Base-by-base conservation (phyloP, 805 yeast genomes). In the Yarrowia divulgata region DNA sequence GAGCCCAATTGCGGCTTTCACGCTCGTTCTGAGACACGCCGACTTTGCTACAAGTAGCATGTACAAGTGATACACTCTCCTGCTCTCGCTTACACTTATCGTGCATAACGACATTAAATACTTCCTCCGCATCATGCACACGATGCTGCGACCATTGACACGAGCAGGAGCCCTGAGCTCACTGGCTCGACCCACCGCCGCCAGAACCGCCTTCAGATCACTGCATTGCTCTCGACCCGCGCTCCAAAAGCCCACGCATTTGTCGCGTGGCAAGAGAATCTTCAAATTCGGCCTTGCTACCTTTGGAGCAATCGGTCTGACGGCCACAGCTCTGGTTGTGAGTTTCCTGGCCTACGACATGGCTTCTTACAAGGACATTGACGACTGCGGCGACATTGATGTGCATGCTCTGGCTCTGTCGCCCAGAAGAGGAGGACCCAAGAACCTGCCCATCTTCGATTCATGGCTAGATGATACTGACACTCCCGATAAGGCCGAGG, bases 401-500 rank as follows among this genome's bases (percentile, higher is more conserved):
- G 85, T 88, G 16, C 85, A 89, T 12, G 76, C 79, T 23, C 78
- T 81, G 32, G 89, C 90, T 1, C 74, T 88, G 62, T 74, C 81
- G 49, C 90, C 91, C 39, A 79, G 81, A 48, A 75, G 74, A 8
- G 92, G 92, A 8, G 93, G 93, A 2, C 91, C 92, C 29, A 90
- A 88, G 74, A 87, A 89, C 73, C 78, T 89, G 70, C 91, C 91
- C 1, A 84, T 88, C 37, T 79, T 87, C 71, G 82, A 82, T 46
- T 81, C 84, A 43, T 84, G 83, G 70, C 77, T 88, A 68, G 92
- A 88, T 73, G 85, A 85, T 48, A 83, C 81, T 70, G 91, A 88
- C 74, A 77, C 79, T 35, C 81, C 79, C 23, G 82, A 77, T 2
- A 71, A 70, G 49, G 34, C 48, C 8, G 69, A 29, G 16, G 18